Base-by-base conservation (phyloP, 1,284 basidiomycete species). In the Cryptococcus sp. region DNA sequence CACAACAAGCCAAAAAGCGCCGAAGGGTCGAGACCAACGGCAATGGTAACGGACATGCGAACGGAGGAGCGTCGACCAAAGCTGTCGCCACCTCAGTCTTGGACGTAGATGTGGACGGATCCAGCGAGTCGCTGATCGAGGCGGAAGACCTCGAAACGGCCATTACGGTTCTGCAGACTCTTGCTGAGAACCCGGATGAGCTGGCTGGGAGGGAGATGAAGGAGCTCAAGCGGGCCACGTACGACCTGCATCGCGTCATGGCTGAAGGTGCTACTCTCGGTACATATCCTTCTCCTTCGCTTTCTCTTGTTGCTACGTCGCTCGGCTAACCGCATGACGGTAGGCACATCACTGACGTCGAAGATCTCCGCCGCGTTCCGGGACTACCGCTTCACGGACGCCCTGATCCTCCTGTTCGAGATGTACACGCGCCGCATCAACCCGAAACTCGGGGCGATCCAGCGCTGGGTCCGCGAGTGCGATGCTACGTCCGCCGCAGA, bases 381-480 rank as follows among this genome's bases (percentile, higher is more conserved):
- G 16, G 80, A 81, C 60, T 80, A 81, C 51, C 71, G 73, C 10
- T 75, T 76, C 63, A 71, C 69, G 19, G 77, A 83, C 60, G 83
- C 84, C 5, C 79, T 84, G 22, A 80, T 85, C 22, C 73, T 82
- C 20, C 75, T 85, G n/a, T 80, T 82, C 50, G 83, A 84, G 66
- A 82, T 84, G 78, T 80, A 81, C 53, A 79, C 82, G 41, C 80
- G 83, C 10, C 71, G 77, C 10, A 75, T 82, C 15, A 71, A 80
- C 5, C 83, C 83, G 13, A 84, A 84, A 64, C 80, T 85, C n/a
- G 84, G 84, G 11, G 80, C 83, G 3, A 72, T 85, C 8, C 83
- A 85, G 65, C 78, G 83, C 22, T 84, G 84, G 83, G 83, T 84
- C 11, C 72, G 84, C 27, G 84, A 85, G 64, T 84, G 83, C 66